These are phyloP conservation scores for Podaxis sp. DNA, from an alignment of 768 basidiomycete genomes.

Conservation along the genomic window DNA sequence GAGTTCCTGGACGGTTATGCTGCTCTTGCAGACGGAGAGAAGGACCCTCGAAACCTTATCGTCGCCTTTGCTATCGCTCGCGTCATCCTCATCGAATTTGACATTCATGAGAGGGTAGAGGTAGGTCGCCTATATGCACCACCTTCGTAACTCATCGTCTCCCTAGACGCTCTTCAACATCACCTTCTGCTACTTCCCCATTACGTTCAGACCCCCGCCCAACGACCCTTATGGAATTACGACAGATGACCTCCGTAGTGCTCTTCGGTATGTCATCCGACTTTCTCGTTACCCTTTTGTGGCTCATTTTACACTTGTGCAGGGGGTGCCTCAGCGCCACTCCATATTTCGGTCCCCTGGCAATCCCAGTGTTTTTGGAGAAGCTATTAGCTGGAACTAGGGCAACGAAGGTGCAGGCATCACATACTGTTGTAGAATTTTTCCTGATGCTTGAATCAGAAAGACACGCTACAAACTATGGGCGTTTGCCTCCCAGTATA, in stretches of 20 bases:
- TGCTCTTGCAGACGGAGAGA: slow-evolving; percentile 88
- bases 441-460: slow-evolving; percentile 41
- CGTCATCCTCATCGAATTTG: slow-evolving; percentile 88
- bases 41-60: slow-evolving; percentile 93
- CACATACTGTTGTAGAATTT: not conserved
- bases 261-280: slow-evolving; percentile 54
- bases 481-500: slow-evolving; percentile 80
- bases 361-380: slow-evolving; percentile 87
- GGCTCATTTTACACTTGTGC: slow-evolving; percentile 8
- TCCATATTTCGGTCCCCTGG: slow-evolving; percentile 78
- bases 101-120: slow-evolving; percentile 72
- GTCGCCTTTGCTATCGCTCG: slow-evolving; percentile 85
- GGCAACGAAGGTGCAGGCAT: slow-evolving; percentile 67
- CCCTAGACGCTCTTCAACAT: slow-evolving; percentile 87
- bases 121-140: slow-evolving; percentile 39
- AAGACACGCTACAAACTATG: slow-evolving; percentile 83
- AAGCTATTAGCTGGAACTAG: slow-evolving; percentile 85
- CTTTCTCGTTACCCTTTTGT: not conserved
- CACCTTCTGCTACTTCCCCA: slow-evolving; percentile 98
- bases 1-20: slow-evolving; percentile 78
- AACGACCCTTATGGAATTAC: slow-evolving; percentile 94
- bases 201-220: slow-evolving; percentile 91
- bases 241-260: slow-evolving; percentile 75
- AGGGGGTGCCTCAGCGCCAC: slow-evolving; percentile 78
- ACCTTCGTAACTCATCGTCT: slow-evolving; percentile 1